Evolutionary conservation across 345 rosid genomes (phyloP).

Genomic region (Brassica rapa): DNA sequence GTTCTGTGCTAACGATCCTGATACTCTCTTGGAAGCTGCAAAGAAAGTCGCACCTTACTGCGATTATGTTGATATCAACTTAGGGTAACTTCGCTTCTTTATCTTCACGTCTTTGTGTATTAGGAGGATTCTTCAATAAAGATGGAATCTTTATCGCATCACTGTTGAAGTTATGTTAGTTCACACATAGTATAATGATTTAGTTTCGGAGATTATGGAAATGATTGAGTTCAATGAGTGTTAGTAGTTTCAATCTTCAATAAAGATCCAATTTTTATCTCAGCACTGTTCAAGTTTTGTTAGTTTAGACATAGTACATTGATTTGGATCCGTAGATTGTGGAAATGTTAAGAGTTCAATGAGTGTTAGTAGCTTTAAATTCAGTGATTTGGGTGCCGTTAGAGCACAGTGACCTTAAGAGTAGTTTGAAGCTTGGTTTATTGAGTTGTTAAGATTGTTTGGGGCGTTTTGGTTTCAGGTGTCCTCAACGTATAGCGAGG

Average conservation of each 20-base stretch:
- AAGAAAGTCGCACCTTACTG: conserved; percentile 72
- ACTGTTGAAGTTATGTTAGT: not conserved
- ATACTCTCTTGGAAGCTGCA: conserved; percentile 74
- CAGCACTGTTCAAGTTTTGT: not conserved
- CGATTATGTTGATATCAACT: conserved; percentile 91
- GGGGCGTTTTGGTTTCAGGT: conserved; percentile 45
- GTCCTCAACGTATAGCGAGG: conserved; percentile 93
- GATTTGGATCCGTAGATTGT: not conserved
- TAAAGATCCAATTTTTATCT: not conserved
- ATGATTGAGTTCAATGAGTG: not conserved
- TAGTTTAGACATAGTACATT: not conserved
- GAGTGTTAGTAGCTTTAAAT: too few relatives aligned
- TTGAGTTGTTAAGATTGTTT: conserved; percentile 13
- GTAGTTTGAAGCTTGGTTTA: not conserved
- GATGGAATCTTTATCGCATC: not conserved
- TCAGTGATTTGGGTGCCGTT: too few relatives aligned
- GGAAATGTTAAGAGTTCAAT: too few relatives aligned
- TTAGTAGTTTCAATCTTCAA: not conserved
- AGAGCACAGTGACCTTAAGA: not conserved
- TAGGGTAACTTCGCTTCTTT: conserved; percentile 54
- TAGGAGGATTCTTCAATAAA: not conserved
- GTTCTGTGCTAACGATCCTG: conserved; percentile 96
- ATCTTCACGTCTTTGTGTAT: not conserved
- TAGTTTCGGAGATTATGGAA: not conserved
- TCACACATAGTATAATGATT: not conserved